Conservation (phyloP, 495 filamentous ascomycete genomes). For the Corynascus novoguineensis region DNA sequence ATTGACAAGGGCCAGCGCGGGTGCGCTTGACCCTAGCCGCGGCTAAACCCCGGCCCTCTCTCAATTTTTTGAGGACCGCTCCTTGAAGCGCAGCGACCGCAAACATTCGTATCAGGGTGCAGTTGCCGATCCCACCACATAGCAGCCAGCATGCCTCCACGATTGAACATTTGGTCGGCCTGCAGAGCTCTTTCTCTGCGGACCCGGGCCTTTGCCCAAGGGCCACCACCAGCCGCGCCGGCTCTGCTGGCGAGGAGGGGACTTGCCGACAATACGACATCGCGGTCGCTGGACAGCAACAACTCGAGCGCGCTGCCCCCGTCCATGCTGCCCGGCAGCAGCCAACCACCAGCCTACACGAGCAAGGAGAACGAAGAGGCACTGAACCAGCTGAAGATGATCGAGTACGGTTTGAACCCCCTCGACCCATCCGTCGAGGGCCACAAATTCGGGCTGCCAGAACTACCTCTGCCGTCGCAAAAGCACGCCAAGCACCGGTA, state of each 20-base stretch:
- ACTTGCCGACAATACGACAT: slow-evolving; percentile 13
- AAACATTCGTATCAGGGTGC: background rate
- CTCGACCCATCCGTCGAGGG: slow-evolving; percentile 41
- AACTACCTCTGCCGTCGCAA: slow-evolving; percentile 54
- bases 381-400: slow-evolving; percentile 32
- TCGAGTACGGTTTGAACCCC: slow-evolving; percentile 29
- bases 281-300: background rate
- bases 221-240: slow-evolving; percentile 63
- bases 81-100: background rate
- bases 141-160: slow-evolving; percentile 46
- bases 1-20: background rate
- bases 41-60: slow-evolving; percentile 15
- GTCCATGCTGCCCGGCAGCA: slow-evolving; percentile 13
- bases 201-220: slow-evolving; percentile 33
- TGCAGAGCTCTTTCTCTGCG: slow-evolving; percentile 43
- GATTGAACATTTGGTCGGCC: slow-evolving; percentile 41
- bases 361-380: slow-evolving; percentile 35
- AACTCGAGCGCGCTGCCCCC: background rate
- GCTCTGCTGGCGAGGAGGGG: slow-evolving; percentile 50
- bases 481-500: slow-evolving; percentile 70
- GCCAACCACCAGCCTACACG: slow-evolving; percentile 17
- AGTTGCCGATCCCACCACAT: slow-evolving; percentile 9
- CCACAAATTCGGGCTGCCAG: slow-evolving; percentile 69
- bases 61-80: slow-evolving; percentile 9
- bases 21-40: background rate